Base-by-base conservation (phyloP, 2,329 filamentous ascomycete genomes). In the Eutypa lata region DNA sequence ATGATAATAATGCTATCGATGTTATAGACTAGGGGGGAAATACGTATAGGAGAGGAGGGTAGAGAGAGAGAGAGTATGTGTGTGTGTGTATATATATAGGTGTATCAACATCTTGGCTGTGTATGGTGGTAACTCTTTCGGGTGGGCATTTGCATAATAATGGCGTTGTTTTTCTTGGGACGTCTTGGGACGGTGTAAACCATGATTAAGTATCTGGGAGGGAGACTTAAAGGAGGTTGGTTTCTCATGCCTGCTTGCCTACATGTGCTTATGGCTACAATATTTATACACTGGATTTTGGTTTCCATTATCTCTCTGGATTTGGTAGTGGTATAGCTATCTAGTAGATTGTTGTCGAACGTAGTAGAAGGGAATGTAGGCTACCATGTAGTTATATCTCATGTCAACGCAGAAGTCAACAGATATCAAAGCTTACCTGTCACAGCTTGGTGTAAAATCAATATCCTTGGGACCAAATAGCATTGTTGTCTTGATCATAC, bases 161-260 rank as follows among this genome's bases (percentile, higher is more conserved):
- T 46, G 55, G 55, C 55, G 47, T 55, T 57, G n/a, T n/a, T n/a
- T n/a, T n/a, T 31, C 10, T 31, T 31, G 26, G 26, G 26, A 10
- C 26, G 10, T 22, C 24, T 13, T 19, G 38, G 48, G 26, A 38
- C 16, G 18, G 31, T 22, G 8, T 21, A n/a, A n/a, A 10, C 21
- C 10, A n/a, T 16, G 18, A 16, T 5, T 38, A 10, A 37, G 16
- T 16, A 31, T 16, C 26, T 10, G 10, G 26, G 26, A 6, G 26
- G 10, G n/a, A n/a, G n/a, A n/a, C n/a, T 10, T 31, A 5, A 31
- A 10, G n/a, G 31, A 22, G 48, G 21, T 18, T 28, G 48, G 7
- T 26, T 42, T 26, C 11, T 10, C 10, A 31, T 31, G 5, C 26
- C 26, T 31, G 26, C 10, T 31, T 31, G 26, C 26, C 26, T 5